phyloP scores from a whole-genome alignment of 306 rosid species.

The Cucumis cinereus region DNA sequence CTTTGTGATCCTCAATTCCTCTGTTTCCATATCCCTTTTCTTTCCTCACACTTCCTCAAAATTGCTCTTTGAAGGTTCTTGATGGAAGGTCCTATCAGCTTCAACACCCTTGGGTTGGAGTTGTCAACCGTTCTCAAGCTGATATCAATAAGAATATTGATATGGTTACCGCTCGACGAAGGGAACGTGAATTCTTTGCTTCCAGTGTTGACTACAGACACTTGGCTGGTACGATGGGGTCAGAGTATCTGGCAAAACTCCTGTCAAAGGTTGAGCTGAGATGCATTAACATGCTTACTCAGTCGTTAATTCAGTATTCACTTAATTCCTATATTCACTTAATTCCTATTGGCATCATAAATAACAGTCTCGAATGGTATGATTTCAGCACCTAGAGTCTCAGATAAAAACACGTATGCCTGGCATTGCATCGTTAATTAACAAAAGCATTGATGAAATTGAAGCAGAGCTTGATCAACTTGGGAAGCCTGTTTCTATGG shows the following conservation, averaged over 20 bases:
- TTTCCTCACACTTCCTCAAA: neutral
- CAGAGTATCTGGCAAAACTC: slow-evolving; percentile 42
- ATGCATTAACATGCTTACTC: neutral
- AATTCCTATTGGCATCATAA: neutral
- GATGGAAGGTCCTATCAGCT: slow-evolving; percentile 39
- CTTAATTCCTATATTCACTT: neutral
- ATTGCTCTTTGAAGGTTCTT: slow-evolving; percentile 26
- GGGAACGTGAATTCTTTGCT: slow-evolving; percentile 34
- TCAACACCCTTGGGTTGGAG: slow-evolving; percentile 49
- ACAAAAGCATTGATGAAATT: slow-evolving; percentile 28
- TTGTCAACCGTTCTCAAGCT: slow-evolving; percentile 43
- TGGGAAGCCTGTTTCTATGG: slow-evolving; percentile 36
- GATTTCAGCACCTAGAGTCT: slow-evolving; percentile 39
- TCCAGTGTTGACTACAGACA: slow-evolving; percentile 27
- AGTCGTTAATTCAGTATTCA: neutral
- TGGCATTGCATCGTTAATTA: slow-evolving; percentile 24
- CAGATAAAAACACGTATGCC: slow-evolving; percentile 35
- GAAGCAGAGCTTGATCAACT: slow-evolving; percentile 29
- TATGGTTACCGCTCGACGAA: slow-evolving; percentile 31
- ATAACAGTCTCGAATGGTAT: slow-evolving; percentile 4
- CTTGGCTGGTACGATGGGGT: slow-evolving; percentile 35
- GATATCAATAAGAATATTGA: slow-evolving; percentile 35
- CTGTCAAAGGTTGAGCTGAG: slow-evolving; percentile 30
- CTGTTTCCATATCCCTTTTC: neutral
- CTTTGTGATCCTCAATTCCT: neutral